phyloP scores from a whole-genome alignment of 768 basidiomycete genomes.

The Boletus bicolor region DNA sequence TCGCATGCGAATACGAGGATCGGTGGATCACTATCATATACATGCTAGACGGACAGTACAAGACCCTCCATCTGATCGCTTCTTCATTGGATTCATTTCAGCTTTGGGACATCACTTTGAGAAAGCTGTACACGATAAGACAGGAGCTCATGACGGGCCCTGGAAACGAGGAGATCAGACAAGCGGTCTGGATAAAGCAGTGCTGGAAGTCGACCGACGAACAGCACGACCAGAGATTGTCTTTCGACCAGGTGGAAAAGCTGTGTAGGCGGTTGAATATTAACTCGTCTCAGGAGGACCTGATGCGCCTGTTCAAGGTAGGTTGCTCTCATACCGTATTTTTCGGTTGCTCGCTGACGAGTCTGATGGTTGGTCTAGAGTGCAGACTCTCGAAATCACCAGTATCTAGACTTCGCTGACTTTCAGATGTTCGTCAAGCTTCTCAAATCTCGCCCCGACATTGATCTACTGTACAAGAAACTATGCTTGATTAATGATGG shows the following conservation, averaged over 20 bases:
- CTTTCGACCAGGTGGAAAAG: slow-evolving; percentile 68
- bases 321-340: background rate
- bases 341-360: background rate
- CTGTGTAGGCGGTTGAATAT: slow-evolving; percentile 72
- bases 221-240: slow-evolving; percentile 56
- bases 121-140: slow-evolving; percentile 60
- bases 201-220: slow-evolving; percentile 77
- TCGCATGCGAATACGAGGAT: slow-evolving; percentile 56
- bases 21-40: slow-evolving; percentile 88
- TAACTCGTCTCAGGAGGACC: slow-evolving; percentile 49
- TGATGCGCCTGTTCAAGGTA: slow-evolving; percentile 60
- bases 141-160: slow-evolving; percentile 68
- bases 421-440: slow-evolving; percentile 82
- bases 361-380: slow-evolving; percentile 39
- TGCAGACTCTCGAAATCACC: slow-evolving; percentile 54
- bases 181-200: slow-evolving; percentile 74
- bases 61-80: slow-evolving; percentile 83
- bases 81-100: slow-evolving; percentile 57
- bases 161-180: slow-evolving; percentile 58
- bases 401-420: slow-evolving; percentile 69
- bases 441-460: slow-evolving; percentile 81
- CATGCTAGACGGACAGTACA: slow-evolving; percentile 71
- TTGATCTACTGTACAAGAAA: slow-evolving; percentile 60
- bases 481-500: slow-evolving; percentile 34
- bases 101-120: slow-evolving; percentile 64